Base-by-base conservation (phyloP, 306 rosid species). In the Castanea mollissima region DNA sequence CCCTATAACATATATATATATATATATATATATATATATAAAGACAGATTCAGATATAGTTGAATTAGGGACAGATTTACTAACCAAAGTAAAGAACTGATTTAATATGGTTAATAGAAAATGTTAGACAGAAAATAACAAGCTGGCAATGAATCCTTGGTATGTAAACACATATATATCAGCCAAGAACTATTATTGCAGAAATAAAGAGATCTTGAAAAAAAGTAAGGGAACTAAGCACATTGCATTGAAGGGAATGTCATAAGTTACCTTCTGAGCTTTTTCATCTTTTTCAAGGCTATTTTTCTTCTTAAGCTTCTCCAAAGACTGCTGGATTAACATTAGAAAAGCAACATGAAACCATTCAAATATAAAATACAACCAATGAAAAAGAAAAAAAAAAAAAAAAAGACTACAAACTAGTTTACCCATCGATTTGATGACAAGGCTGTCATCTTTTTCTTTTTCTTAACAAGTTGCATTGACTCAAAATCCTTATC, bases 221-320 rank as follows among this genome's bases (percentile, higher is more conserved):
- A 23, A 59, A 59, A 59, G 55, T 59, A 59, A 21, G 63, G 41
- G 41, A 35, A 23, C 3, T 5, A 31, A 5, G 14, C 35, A 62
- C 5, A 62, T 62, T 27, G 69, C 41, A 27, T 16, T 5, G 19
- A 29, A 25, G 19, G 18, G 18, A 4, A 18, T 6, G 29, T 60
- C 65, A 15, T 5, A 25, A 14, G 19, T 29, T 62, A 62, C 69
- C 69, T 62, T 62, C n/a, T 38, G 69, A 62, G 29, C 69, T 62
- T 13, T 62, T n/a, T 27, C 38, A 5, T 62, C 69, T 19, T 62
- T 62, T 62, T 62, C 69, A 29, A 62, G 41, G 41, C 69, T 62
- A 3, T 16, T n/a, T 62, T 62, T 62, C 69, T 62, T 62, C 69
- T 62, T 62, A 62, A 62, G 69, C 69, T 62, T 62, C 69, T 62